Conservation (phyloP, 2,329 filamentous ascomycete species). For the Hypocreales sp. region DNA sequence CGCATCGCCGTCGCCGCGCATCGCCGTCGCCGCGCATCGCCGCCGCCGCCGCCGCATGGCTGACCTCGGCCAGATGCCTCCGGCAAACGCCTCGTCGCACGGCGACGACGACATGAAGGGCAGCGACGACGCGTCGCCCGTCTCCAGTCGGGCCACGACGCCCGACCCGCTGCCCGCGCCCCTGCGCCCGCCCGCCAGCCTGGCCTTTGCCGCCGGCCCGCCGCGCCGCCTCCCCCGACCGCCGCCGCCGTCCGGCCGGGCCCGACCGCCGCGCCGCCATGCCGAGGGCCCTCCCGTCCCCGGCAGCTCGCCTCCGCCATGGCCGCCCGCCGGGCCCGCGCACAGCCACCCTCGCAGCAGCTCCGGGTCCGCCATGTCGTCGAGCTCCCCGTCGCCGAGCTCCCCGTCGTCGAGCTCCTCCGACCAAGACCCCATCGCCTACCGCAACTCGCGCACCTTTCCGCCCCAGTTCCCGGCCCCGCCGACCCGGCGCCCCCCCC, state of each 20-base stretch:
- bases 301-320: too few relatives aligned
- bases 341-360: too few relatives aligned
- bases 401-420: constrained; percentile 10
- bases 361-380: too few relatives aligned
- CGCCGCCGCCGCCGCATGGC: too few relatives aligned
- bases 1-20: too few relatives aligned
- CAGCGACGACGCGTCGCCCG: constrained; percentile 13
- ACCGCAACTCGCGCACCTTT: constrained; percentile 15
- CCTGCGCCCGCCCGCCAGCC: constrained; percentile 3
- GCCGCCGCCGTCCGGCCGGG: too few relatives aligned
- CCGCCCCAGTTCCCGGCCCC: constrained; percentile 16
- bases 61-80: too few relatives aligned
- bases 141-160: constrained; percentile 13
- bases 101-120: constrained; percentile 11
- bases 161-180: constrained; percentile 9
- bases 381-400: too few relatives aligned
- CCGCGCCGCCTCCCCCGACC: constrained; percentile 3
- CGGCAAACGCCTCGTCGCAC: constrained; percentile 9
- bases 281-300: too few relatives aligned
- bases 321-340: too few relatives aligned
- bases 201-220: constrained; percentile 4
- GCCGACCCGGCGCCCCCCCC: constrained; percentile 7
- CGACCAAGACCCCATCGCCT: constrained; percentile 12
- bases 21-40: too few relatives aligned
- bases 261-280: too few relatives aligned